These are phyloP conservation scores for Ceratocystis huliohia DNA, from an alignment of 2,329 filamentous ascomycete genomes.

Conservation along the genomic window DNA sequence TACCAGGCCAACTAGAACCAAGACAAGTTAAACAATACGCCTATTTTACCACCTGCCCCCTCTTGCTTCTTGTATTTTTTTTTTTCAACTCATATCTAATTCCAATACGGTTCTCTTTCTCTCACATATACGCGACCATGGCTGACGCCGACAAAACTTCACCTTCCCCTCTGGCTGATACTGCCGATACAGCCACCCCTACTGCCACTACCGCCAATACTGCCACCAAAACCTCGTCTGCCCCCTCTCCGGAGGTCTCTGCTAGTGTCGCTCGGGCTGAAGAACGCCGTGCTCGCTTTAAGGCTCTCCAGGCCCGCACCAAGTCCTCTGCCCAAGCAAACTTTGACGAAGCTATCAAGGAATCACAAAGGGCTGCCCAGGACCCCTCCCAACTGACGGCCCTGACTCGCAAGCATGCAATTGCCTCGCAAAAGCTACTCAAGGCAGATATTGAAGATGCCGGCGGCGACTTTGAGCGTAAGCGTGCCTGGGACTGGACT, in stretches of 20 bases:
- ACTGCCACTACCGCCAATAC: slow-evolving; percentile 11
- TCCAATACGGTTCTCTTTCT: background rate
- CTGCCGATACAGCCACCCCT: slow-evolving; percentile 10
- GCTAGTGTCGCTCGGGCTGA: slow-evolving; percentile 37
- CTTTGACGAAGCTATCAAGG: slow-evolving; percentile 68
- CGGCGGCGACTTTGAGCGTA: slow-evolving; percentile 90
- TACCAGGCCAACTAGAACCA: too few species aligned
- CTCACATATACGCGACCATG: slow-evolving; percentile 8
- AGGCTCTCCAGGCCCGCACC: slow-evolving; percentile 70
- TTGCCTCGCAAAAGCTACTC: slow-evolving; percentile 82
- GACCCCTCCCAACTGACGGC: slow-evolving; percentile 66
- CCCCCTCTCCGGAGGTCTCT: slow-evolving; percentile 17
- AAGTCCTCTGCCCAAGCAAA: slow-evolving; percentile 62
- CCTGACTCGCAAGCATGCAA: slow-evolving; percentile 72
- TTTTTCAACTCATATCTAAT: too few species aligned
- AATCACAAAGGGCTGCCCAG: slow-evolving; percentile 64
- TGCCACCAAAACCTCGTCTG: slow-evolving; percentile 8
- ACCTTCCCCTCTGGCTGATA: background rate
- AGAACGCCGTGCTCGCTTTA: slow-evolving; percentile 71
- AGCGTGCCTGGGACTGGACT: slow-evolving; percentile 98
- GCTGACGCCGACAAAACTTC: slow-evolving; percentile 18
- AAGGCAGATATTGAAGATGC: slow-evolving; percentile 79
- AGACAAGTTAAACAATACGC: too few species aligned
- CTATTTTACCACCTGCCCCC: too few species aligned
- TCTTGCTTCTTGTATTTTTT: background rate